phyloP scores from a whole-genome alignment of 208 protist species.

The Crithidia mellificae region DNA sequence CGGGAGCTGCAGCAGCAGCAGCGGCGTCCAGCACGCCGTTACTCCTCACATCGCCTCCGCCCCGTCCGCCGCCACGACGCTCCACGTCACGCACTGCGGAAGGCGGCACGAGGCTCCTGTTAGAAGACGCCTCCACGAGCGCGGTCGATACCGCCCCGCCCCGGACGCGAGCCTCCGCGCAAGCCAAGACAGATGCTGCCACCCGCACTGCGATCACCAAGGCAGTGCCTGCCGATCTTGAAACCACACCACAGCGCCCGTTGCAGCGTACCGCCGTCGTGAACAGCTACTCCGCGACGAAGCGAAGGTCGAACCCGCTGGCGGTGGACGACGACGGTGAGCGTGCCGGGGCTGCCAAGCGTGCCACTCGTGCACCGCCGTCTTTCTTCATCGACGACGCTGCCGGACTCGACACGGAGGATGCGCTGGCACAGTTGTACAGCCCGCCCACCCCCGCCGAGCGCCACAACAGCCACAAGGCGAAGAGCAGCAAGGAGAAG shows the following conservation, averaged over 20 bases:
- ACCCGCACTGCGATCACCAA: too few relatives aligned
- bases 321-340: not conserved
- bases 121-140: not conserved
- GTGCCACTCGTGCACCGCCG: not conserved
- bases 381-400: not conserved
- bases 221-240: too few relatives aligned
- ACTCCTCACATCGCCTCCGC: not conserved
- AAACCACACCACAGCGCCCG: not conserved
- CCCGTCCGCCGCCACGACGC: not conserved
- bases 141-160: not conserved
- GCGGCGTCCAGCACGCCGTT: not conserved
- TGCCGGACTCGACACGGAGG: not conserved
- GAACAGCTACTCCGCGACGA: constrained; percentile 6
- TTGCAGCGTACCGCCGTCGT: not conserved
- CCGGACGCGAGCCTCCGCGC: not conserved
- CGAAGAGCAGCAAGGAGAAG: not conserved
- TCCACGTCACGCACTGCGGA: not conserved
- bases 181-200: not conserved
- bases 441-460: constrained; percentile 6
- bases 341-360: not conserved
- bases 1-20: too few relatives aligned
- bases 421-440: not conserved
- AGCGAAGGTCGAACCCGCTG: constrained; percentile 1
- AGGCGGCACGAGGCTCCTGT: not conserved
- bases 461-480: not conserved